A percentile compares a stretch with the other conserved stretches of the same genome.
Evolutionary conservation across 148 eudicot species (phyloP).

Genomic region (Talinum fruticosum): DNA sequence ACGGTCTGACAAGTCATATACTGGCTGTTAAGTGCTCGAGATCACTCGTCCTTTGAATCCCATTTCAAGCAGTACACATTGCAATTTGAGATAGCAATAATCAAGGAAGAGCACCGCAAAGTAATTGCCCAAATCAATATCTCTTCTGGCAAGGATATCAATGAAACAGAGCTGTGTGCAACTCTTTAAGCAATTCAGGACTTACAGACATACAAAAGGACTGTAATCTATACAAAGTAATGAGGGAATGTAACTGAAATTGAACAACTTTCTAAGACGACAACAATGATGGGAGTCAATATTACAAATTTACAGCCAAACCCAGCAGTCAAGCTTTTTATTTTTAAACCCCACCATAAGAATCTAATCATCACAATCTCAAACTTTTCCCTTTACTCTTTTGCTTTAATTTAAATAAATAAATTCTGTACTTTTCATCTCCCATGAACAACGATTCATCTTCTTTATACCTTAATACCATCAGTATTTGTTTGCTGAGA

Average conservation of each 20-base stretch:
- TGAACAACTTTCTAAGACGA: conserved; percentile 11
- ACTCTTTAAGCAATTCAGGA: too few relatives aligned
- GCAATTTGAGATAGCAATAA: too few relatives aligned
- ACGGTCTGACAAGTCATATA: too few relatives aligned
- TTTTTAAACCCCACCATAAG: conserved; percentile 9
- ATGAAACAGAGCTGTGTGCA: too few relatives aligned
- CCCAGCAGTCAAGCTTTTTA: not conserved
- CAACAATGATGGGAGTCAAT: conserved; percentile 26
- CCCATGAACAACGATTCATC: not conserved
- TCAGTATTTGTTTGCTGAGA: conserved; percentile 38
- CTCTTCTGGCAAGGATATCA: too few relatives aligned
- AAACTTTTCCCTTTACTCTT: conserved; percentile 19
- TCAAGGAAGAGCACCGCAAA: too few relatives aligned
- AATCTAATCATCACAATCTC: conserved; percentile 38
- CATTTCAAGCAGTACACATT: too few relatives aligned
- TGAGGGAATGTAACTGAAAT: conserved; percentile 21
- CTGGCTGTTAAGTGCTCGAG: too few relatives aligned
- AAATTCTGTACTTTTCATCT: conserved; percentile 24
- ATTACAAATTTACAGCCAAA: conserved; percentile 25
- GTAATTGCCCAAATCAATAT: too few relatives aligned
- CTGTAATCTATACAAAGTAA: not conserved
- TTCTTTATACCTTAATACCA: conserved; percentile 54
- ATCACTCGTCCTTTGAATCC: too few relatives aligned
- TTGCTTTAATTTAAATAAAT: conserved; percentile 29
- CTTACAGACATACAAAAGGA: too few relatives aligned